Evolutionary conservation across 2,329 filamentous ascomycete species (phyloP).

Genomic region (Sporothrix protearum): DNA sequence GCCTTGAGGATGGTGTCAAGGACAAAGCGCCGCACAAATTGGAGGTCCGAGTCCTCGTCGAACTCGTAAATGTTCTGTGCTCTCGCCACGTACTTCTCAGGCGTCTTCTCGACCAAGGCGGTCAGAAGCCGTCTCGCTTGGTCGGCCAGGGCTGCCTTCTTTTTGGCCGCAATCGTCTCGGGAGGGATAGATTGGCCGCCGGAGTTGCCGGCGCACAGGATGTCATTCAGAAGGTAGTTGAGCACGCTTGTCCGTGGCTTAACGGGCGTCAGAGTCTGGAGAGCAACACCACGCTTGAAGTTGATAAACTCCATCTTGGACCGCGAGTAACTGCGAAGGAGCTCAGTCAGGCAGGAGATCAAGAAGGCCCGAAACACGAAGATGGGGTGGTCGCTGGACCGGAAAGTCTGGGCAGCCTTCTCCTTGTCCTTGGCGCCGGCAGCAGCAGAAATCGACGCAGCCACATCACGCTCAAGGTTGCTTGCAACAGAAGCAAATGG

Average conservation of each 20-base stretch:
- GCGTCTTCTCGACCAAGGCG: slow-evolving; percentile 81
- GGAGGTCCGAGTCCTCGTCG: slow-evolving; percentile 76
- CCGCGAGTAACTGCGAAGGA: slow-evolving; percentile 86
- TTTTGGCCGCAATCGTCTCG: slow-evolving; percentile 75
- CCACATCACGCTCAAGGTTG: not conserved
- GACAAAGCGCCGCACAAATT: slow-evolving; percentile 92
- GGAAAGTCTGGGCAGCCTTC: slow-evolving; percentile 74
- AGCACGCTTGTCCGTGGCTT: slow-evolving; percentile 90
- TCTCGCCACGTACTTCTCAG: slow-evolving; percentile 65
- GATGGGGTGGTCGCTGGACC: slow-evolving; percentile 87
- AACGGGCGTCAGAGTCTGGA: slow-evolving; percentile 80
- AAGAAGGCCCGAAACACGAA: slow-evolving; percentile 97
- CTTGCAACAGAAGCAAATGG: not conserved
- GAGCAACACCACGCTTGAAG: slow-evolving; percentile 87
- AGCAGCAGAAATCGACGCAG: not conserved
- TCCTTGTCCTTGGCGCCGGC: slow-evolving; percentile 27
- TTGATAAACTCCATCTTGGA: slow-evolving; percentile 99
- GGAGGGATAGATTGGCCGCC: slow-evolving; percentile 23
- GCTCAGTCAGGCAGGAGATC: slow-evolving; percentile 84
- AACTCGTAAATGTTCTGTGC: slow-evolving; percentile 57
- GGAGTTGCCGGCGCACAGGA: slow-evolving; percentile 62
- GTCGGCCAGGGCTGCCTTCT: slow-evolving; percentile 76
- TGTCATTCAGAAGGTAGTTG: slow-evolving; percentile 84
- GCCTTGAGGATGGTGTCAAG: slow-evolving; percentile 88
- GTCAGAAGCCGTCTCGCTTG: slow-evolving; percentile 86